Conservation (phyloP, 306 rosid genomes). For the Parietaria judaica region DNA sequence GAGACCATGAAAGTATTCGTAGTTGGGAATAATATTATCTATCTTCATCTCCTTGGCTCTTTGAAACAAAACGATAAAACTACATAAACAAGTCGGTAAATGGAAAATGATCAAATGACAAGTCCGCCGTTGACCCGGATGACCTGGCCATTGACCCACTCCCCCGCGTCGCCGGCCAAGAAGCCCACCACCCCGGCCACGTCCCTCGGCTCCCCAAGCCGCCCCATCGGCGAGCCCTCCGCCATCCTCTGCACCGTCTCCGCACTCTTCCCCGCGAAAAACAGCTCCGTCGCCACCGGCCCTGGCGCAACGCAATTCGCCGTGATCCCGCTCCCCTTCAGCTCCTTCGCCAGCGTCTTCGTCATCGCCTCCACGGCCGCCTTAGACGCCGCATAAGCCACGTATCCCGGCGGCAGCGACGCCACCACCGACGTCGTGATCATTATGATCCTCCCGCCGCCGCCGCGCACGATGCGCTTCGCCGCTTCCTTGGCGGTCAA, state of each 20-base stretch:
- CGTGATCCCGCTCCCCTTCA: conserved; percentile 34
- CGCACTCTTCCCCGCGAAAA: conserved; percentile 32
- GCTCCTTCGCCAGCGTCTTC: conserved; percentile 41
- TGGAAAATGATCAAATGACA: conserved; percentile 4
- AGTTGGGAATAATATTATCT: too few species aligned
- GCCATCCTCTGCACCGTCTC: conserved; percentile 15
- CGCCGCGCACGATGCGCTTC: conserved; percentile 26
- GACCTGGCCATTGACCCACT: conserved; percentile 54
- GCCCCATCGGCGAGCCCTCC: conserved; percentile 36
- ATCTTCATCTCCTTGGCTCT: too few species aligned
- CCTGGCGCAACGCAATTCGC: conserved; percentile 49
- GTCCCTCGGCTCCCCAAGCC: conserved; percentile 40
- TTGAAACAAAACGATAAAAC: too few species aligned
- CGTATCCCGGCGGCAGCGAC: conserved; percentile 26
- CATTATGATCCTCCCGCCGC: conserved; percentile 41
- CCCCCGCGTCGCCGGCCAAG: conserved; percentile 35
- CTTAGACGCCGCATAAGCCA: conserved; percentile 39
- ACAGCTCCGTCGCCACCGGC: conserved; percentile 38
- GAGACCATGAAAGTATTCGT: too few species aligned
- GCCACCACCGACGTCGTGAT: conserved; percentile 22
- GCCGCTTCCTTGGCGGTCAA: conserved; percentile 29
- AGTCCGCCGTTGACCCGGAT: conserved; percentile 37
- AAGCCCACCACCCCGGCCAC: conserved; percentile 36
- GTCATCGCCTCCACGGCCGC: conserved; percentile 46
- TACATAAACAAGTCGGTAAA: too few species aligned